Conservation (phyloP, 768 basidiomycete species). For the Rhodotorula babjevae region DNA sequence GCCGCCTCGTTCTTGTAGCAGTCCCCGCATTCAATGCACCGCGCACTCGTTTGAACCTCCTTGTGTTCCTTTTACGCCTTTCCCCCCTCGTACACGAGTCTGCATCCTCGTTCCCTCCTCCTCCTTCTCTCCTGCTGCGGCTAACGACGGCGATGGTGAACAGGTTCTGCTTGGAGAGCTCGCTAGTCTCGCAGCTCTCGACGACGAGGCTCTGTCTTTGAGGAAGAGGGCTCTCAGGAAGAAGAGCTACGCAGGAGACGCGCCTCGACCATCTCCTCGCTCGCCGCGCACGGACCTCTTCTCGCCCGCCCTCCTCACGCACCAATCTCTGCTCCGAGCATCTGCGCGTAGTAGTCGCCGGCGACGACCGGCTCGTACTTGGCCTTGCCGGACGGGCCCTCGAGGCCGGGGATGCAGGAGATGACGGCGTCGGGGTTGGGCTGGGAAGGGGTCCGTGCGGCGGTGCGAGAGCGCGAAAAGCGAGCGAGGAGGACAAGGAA, state of each 20-base stretch:
- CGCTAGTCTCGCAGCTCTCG: too few relatives aligned
- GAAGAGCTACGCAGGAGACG: too few relatives aligned
- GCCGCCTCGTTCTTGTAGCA: background rate
- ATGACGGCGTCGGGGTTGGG: slow-evolving; percentile 25
- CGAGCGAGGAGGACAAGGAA: background rate
- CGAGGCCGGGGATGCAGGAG: slow-evolving; percentile 26
- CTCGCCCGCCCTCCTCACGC: background rate
- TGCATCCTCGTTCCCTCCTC: background rate
- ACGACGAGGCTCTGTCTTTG: too few relatives aligned
- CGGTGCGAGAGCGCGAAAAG: too few relatives aligned
- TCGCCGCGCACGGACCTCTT: too few relatives aligned
- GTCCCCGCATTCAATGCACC: background rate
- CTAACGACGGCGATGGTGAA: too few relatives aligned
- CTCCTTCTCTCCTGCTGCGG: too few relatives aligned
- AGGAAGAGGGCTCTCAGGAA: too few relatives aligned
- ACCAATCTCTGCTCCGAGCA: slow-evolving; percentile 27
- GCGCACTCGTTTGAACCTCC: background rate
- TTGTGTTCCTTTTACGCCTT: background rate
- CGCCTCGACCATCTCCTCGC: too few relatives aligned
- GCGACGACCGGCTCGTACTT: slow-evolving; percentile 26
- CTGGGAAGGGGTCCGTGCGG: too few relatives aligned
- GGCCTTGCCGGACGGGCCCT: slow-evolving; percentile 7
- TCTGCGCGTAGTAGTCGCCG: slow-evolving; percentile 29
- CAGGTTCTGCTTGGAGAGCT: too few relatives aligned
- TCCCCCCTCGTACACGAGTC: background rate